Evolutionary conservation across 352 stramenopile genomes (phyloP).

Genomic region (Achlya hypogyna): DNA sequence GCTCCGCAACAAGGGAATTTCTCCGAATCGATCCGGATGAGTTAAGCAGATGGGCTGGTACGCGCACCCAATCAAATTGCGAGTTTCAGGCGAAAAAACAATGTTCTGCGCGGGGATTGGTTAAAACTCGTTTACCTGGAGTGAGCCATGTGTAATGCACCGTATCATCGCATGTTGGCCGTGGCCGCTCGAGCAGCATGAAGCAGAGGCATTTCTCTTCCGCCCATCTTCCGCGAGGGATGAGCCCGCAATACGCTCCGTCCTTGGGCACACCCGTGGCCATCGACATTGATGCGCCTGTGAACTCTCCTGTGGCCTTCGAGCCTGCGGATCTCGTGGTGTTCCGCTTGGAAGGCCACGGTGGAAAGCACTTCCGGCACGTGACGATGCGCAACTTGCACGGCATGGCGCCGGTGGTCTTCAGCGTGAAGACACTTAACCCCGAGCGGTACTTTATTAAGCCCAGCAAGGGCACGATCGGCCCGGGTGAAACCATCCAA

Average conservation of each 20-base stretch:
- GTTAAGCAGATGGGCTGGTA: not conserved
- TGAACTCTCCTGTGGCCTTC: not conserved
- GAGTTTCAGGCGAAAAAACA: not conserved
- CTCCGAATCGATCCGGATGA: not conserved
- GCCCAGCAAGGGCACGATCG: constrained; percentile 13
- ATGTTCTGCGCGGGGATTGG: not conserved
- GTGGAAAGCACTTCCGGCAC: not conserved
- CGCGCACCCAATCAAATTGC: not conserved
- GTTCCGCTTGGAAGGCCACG: not conserved
- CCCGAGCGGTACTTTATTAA: constrained; percentile 19
- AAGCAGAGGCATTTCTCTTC: not conserved
- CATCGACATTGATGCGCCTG: constrained; percentile 6
- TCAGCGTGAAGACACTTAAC: constrained; percentile 19
- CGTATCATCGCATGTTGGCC: not conserved
- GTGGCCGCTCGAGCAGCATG: no score
- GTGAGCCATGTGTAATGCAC: not conserved
- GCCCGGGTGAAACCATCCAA: not conserved
- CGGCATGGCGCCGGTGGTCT: not conserved
- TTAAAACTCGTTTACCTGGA: not conserved
- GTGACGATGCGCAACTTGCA: constrained; percentile 8
- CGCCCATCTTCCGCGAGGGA: not conserved
- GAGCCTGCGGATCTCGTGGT: not conserved
- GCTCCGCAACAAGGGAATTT: not conserved
- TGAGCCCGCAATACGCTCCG: not conserved
- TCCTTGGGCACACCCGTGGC: not conserved